Evolutionary conservation across 352 stramenopile species (phyloP).

Genomic region (Phytopythium litorale): DNA sequence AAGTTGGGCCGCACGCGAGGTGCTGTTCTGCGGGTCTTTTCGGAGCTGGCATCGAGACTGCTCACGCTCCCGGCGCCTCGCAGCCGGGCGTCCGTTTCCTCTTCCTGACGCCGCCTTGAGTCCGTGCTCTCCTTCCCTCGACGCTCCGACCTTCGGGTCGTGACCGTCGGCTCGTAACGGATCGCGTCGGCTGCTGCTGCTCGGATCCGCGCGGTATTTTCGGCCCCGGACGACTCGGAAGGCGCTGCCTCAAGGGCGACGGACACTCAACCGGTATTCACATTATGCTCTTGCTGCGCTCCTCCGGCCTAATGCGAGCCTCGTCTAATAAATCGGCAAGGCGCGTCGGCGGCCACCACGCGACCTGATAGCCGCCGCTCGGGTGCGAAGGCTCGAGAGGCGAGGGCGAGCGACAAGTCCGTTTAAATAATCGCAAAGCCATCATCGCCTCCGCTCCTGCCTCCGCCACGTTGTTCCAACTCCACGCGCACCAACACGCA

Average conservation of each 20-base stretch:
- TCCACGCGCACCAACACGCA: neutral
- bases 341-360: neutral
- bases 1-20: neutral
- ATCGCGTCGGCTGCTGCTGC: neutral
- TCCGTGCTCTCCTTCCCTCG: too few species aligned
- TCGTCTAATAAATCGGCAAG: neutral
- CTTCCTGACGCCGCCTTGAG: neutral
- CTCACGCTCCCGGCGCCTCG: neutral
- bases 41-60: neutral
- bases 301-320: neutral
- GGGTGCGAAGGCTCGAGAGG: neutral
- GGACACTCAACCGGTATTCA: neutral
- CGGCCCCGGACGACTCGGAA: neutral
- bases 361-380: neutral
- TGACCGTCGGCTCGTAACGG: neutral
- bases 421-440: constrained; percentile 8
- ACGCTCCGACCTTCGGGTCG: neutral
- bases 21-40: neutral
- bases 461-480: neutral
- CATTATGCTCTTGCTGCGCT: neutral
- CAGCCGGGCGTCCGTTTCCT: constrained; percentile 5
- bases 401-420: neutral
- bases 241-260: neutral
- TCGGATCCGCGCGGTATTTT: neutral
- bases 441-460: constrained; percentile 1